Evolutionary conservation across 257 asterid genomes (phyloP).

Genomic region (Striga asiatica): DNA sequence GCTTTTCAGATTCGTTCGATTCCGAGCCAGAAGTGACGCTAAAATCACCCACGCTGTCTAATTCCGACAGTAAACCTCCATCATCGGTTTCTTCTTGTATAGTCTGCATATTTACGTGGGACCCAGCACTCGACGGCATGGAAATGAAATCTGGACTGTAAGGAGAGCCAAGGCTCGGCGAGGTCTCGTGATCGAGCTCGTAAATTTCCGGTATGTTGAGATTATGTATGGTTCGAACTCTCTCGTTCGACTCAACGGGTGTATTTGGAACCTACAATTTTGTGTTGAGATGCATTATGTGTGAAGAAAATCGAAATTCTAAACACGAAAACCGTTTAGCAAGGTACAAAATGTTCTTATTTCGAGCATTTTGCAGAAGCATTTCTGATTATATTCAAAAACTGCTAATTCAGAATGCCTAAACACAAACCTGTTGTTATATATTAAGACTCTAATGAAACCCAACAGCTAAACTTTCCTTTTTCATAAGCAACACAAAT

Average conservation of each 20-base stretch:
- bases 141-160: conserved; percentile 27
- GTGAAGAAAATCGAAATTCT: not conserved
- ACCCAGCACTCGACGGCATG: conserved; percentile 23
- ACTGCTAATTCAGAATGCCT: not conserved
- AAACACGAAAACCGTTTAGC: no score
- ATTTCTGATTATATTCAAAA: not conserved
- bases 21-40: conserved; percentile 19
- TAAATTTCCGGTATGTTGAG: conserved; percentile 15
- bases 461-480: not conserved
- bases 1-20: conserved; percentile 21
- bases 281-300: not conserved
- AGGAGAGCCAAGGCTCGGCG: conserved; percentile 22
- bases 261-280: conserved; percentile 30
- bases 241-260: conserved; percentile 18
- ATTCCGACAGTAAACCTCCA: conserved; percentile 34
- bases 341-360: no score
- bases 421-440: not conserved
- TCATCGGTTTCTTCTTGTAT: conserved; percentile 33
- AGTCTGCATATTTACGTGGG: conserved; percentile 23
- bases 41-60: conserved; percentile 47
- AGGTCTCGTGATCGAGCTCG: conserved; percentile 19
- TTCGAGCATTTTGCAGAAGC: not conserved
- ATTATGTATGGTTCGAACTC: conserved; percentile 8
- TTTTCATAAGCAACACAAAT: not conserved
- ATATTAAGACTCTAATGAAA: not conserved